Conservation (phyloP, 208 protist species). For the Trypanosoma conorhini region DNA sequence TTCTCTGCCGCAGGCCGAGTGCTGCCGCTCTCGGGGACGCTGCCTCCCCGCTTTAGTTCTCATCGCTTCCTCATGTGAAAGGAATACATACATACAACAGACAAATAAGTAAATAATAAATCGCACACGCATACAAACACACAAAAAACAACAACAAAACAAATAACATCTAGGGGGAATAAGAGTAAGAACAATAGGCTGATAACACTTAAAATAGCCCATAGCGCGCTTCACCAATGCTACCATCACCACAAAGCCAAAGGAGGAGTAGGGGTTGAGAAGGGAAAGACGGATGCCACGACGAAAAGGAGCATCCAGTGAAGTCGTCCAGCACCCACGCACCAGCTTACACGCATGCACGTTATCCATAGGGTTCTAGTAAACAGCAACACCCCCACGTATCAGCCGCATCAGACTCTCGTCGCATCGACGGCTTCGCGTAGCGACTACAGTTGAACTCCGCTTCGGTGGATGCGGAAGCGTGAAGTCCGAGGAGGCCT, state of each 20-base stretch:
- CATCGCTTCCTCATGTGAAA: background rate
- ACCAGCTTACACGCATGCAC: background rate
- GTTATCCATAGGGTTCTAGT: background rate
- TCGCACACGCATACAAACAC: background rate
- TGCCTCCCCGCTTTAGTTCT: no score
- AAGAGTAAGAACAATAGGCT: background rate
- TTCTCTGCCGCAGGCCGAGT: no score
- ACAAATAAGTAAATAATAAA: slow-evolving; percentile 5
- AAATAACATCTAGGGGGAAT: background rate
- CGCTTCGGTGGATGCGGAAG: background rate
- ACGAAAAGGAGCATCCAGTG: background rate
- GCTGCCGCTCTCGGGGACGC: no score
- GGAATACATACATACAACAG: background rate
- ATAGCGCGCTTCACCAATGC: background rate
- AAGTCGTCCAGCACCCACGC: background rate
- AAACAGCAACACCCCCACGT: background rate
- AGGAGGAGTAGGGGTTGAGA: background rate
- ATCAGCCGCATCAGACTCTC: slow-evolving; percentile 13
- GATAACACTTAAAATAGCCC: background rate
- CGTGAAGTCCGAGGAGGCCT: background rate
- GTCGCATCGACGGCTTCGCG: slow-evolving; percentile 1
- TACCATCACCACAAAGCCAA: background rate
- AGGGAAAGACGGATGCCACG: background rate
- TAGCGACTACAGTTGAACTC: background rate
- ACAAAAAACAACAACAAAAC: slow-evolving; percentile 2